Conservation (phyloP, 805 yeast genomes). For the Yarrowia porcina region DNA sequence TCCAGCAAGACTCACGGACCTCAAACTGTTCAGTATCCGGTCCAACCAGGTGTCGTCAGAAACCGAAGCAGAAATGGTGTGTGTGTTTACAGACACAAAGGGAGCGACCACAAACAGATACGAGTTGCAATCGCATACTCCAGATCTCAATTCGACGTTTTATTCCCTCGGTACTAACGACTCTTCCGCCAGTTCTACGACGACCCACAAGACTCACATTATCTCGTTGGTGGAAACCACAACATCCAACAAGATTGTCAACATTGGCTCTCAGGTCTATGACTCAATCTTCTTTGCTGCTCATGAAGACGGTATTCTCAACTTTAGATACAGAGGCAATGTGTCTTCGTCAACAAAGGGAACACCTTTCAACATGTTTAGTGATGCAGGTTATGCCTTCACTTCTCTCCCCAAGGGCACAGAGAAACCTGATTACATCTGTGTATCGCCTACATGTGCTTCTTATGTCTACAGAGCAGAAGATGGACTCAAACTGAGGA, state of each 20-base stretch:
- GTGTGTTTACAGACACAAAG: conserved; percentile 25
- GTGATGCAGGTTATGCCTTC: conserved; percentile 32
- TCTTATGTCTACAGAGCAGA: conserved; percentile 32
- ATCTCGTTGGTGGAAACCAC: conserved; percentile 15
- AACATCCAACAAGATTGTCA: conserved; percentile 11
- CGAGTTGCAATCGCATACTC: conserved; percentile 17
- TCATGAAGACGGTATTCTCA: conserved; percentile 28
- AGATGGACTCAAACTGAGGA: conserved; percentile 25
- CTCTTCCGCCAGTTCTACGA: neutral
- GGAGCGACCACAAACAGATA: conserved; percentile 14
- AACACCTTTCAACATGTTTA: conserved; percentile 29
- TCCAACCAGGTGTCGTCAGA: conserved; percentile 25
- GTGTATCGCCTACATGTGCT: conserved; percentile 38
- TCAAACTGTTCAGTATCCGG: conserved; percentile 23
- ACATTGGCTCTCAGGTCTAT: conserved; percentile 11
- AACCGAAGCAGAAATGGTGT: conserved; percentile 20
- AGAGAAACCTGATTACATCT: conserved; percentile 29
- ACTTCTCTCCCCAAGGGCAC: conserved; percentile 25
- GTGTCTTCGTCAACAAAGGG: conserved; percentile 30
- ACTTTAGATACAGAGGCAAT: conserved; percentile 27
- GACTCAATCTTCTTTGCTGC: neutral
- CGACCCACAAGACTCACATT: conserved; percentile 1
- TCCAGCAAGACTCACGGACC: conserved; percentile 12
- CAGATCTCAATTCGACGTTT: conserved; percentile 18
- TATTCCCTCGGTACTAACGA: conserved; percentile 5